Base-by-base conservation (phyloP, 176 grass and related monocot species). In the Carex kokanica region DNA sequence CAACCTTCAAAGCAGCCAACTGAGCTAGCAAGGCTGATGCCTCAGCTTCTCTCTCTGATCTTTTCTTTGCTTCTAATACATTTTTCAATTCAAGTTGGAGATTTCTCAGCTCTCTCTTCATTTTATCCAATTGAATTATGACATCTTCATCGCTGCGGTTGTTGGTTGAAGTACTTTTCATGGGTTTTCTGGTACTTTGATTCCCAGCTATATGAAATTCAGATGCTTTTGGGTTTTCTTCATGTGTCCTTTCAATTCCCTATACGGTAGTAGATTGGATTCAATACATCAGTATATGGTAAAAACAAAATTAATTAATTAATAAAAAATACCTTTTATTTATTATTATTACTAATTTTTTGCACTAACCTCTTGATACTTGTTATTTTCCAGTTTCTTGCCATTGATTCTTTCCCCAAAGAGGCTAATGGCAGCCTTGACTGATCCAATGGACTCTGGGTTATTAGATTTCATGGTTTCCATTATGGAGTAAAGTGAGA, bases 31-130 rank as follows among this genome's bases (percentile, higher is more conserved):
- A 90, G 29, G 79, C 78, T 15, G 93, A 91, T 20, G 84, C 59
- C 78, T 93, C 93, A 17, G 91, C 87, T 81, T 95, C 89, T 83
- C 86, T 92, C 86, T 95, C 91, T 21, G 96, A 89, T 60, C 85
- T 91, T 23, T 65, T 64, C 78, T 99, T 99, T 2, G 85, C 91
- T 81, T 93, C 96, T 11, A 81, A 82, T 49, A 83, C 88, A 4
- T 88, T 81, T 34, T 21, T 80, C 62, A 86, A 78, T 74, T 95
- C 91, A 16, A 90, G 88, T 66, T 91, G 83, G 52, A 99, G 70
- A 34, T 75, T 86, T 56, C 85, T 86, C 25, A 95, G 60, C 83
- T 99, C 93, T 83, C 60, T 82, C 85, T 88, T 96, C 52, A 82
- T 91, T 4, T 61, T 79, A 40, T 90, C 89, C 78, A 99, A 74